Percentiles rank a stretch among this genome's conserved stretches.
Evolutionary conservation across 805 yeast species (phyloP).

Genomic region (Teunomyces funiuensis): DNA sequence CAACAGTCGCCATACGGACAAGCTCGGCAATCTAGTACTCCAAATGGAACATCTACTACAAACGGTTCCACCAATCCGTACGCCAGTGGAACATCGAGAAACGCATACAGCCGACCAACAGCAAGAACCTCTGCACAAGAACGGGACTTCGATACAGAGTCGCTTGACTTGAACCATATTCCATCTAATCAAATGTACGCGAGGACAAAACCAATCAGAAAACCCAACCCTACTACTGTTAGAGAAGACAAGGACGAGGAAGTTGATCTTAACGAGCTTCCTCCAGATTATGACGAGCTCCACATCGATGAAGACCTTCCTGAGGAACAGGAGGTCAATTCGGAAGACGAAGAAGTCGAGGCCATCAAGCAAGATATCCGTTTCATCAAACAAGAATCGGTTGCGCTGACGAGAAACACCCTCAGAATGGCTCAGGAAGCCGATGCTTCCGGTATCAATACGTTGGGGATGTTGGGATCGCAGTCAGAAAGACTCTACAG

Average conservation of each 20-base stretch:
- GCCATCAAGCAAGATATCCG: conserved; percentile 79
- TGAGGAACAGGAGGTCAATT: conserved; percentile 39
- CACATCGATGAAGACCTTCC: conserved; percentile 36
- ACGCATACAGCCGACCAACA: not conserved
- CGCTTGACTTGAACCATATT: conserved; percentile 39
- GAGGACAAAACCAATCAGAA: conserved; percentile 13
- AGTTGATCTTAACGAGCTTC: conserved; percentile 33
- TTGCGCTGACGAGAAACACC: conserved; percentile 82
- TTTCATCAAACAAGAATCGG: conserved; percentile 83
- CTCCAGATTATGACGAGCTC: conserved; percentile 41
- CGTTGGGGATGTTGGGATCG: conserved; percentile 90
- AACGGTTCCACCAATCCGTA: not conserved
- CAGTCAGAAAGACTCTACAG: conserved; percentile 84
- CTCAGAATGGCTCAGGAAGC: conserved; percentile 53
- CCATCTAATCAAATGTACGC: conserved; percentile 31
- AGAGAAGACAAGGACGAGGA: conserved; percentile 20
- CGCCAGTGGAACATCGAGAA: not conserved
- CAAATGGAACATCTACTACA: not conserved
- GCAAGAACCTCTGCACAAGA: not conserved
- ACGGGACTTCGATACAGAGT: conserved; percentile 27
- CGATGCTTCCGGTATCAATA: conserved; percentile 54
- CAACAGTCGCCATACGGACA: no score
- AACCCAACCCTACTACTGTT: conserved; percentile 21
- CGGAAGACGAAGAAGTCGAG: conserved; percentile 87
- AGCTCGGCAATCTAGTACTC: no score